phyloP scores from a whole-genome alignment of 2,329 filamentous ascomycete species.

The Cucurbitaria berberidis region DNA sequence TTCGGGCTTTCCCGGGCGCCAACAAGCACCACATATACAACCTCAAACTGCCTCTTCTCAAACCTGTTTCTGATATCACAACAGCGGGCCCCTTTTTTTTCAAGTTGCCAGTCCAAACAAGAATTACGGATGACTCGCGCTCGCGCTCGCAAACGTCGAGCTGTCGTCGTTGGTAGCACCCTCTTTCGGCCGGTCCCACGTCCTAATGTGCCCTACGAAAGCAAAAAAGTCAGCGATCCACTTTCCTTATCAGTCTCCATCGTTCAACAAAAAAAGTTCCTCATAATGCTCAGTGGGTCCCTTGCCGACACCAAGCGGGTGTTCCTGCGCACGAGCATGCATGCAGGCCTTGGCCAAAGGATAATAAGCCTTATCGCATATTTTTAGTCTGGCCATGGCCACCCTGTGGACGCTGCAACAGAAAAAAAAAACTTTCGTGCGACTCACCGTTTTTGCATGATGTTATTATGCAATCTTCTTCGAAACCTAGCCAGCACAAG shows the following conservation, averaged over 20 bases:
- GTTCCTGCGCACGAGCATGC: constrained; percentile 34
- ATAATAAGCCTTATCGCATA: constrained; percentile 33
- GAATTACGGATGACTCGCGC: constrained; percentile 15
- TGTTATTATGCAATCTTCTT: constrained; percentile 89
- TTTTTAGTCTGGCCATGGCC: background rate
- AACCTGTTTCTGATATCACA: constrained; percentile 1
- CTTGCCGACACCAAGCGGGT: constrained; percentile 18
- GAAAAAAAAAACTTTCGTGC: constrained; percentile 19
- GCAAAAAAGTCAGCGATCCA: constrained; percentile 27
- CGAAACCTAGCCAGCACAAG: constrained; percentile 89
- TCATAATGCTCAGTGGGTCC: constrained; percentile 5
- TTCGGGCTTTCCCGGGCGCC: constrained; percentile 19
- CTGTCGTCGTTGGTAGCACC: constrained; percentile 46
- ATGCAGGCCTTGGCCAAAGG: constrained; percentile 17
- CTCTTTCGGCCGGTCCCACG: constrained; percentile 71
- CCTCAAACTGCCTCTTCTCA: background rate
- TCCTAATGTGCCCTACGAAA: constrained; percentile 72
- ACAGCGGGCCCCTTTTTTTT: background rate
- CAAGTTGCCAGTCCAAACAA: background rate
- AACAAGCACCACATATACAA: background rate
- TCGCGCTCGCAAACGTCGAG: constrained; percentile 33
- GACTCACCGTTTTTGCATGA: constrained; percentile 84
- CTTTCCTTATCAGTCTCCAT: constrained; percentile 21
- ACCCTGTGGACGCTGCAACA: background rate
- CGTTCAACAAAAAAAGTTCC: constrained; percentile 22